Conservation (phyloP, 768 basidiomycete species). For the Mycena pura region DNA sequence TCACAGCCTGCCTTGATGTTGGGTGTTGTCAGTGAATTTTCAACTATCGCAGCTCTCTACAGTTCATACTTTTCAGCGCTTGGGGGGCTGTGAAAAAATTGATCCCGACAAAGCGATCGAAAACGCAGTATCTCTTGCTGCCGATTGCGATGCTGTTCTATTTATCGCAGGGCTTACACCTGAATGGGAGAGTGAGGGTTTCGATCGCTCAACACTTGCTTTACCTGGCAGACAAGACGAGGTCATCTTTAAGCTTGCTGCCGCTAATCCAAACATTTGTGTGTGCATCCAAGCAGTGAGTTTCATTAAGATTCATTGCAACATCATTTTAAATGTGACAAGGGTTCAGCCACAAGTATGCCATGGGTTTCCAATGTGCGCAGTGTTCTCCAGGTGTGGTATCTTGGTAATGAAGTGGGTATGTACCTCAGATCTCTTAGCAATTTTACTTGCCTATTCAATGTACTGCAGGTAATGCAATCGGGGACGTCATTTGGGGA, state of each 20-base stretch:
- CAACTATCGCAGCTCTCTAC: not conserved
- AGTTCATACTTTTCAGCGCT: slow-evolving; percentile 50
- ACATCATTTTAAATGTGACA: not conserved
- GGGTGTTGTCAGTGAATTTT: slow-evolving; percentile 57
- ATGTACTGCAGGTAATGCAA: slow-evolving; percentile 54
- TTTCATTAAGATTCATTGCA: not conserved
- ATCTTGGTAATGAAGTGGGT: slow-evolving; percentile 64
- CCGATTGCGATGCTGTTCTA: slow-evolving; percentile 60
- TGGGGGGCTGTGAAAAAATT: slow-evolving; percentile 71
- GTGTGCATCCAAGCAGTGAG: slow-evolving; percentile 69
- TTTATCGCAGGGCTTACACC: slow-evolving; percentile 67
- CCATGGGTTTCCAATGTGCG: slow-evolving; percentile 68
- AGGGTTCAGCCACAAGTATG: slow-evolving; percentile 78
- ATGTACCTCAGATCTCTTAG: not conserved
- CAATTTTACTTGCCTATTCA: not conserved
- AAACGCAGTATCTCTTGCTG: slow-evolving; percentile 62
- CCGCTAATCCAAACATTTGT: slow-evolving; percentile 62
- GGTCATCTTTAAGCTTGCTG: slow-evolving; percentile 56
- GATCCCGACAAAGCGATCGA: slow-evolving; percentile 62
- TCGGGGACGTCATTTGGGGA: slow-evolving; percentile 71
- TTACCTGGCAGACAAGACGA: slow-evolving; percentile 69
- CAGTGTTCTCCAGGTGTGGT: slow-evolving; percentile 69
- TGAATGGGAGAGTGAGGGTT: slow-evolving; percentile 81
- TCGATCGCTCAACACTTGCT: slow-evolving; percentile 66
- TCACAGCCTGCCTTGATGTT: slow-evolving; percentile 75